Evolutionary conservation across 78 protist species (phyloP).

Genomic region (Cavenderia fasciculata): DNA sequence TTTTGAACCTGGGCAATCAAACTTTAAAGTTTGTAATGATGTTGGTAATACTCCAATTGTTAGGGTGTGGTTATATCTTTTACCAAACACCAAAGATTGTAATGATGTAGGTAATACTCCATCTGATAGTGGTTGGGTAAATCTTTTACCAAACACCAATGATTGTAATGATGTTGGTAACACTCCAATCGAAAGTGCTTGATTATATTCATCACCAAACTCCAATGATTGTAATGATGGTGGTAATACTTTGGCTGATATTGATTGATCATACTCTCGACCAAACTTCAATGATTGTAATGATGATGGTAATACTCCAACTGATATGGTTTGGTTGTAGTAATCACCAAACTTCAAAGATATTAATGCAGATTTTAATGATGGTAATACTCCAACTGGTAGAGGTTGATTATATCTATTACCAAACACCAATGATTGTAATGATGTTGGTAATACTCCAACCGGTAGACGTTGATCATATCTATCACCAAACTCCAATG

Average conservation of each 20-base stretch:
- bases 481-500: not conserved
- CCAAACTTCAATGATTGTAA: not conserved
- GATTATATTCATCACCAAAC: constrained; percentile 32
- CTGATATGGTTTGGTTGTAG: not conserved
- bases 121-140: not conserved
- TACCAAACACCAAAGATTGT: not conserved
- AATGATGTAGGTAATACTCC: not conserved
- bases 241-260: not conserved
- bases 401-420: constrained; percentile 18
- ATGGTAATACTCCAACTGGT: not conserved
- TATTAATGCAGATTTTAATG: not conserved
- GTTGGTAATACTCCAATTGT: not conserved
- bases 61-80: not conserved
- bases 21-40: not conserved
- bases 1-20: not conserved
- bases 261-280: not conserved
- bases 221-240: not conserved
- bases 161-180: not conserved
- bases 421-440: constrained; percentile 9
- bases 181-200: not conserved
- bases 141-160: constrained; percentile 18
- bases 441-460: not conserved
- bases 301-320: not conserved
- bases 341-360: not conserved
- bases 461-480: not conserved